phyloP scores from a whole-genome alignment of 75 land plant species.

The Ceratopteris richardii region DNA sequence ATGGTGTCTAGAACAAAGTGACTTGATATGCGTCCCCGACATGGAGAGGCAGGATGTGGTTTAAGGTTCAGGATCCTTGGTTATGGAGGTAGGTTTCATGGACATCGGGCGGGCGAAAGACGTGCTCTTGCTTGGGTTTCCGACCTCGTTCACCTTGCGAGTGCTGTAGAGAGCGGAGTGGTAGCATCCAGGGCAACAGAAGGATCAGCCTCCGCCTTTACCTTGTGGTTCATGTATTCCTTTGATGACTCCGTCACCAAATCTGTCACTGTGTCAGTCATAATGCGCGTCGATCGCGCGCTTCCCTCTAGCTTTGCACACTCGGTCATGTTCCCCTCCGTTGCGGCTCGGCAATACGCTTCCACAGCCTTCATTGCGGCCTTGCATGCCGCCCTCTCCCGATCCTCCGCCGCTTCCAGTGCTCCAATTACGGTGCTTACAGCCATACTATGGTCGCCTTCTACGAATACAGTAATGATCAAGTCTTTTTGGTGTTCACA shows the following conservation, averaged over 20 bases:
- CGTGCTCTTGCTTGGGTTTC: background rate
- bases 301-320: background rate
- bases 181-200: background rate
- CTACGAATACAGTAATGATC: no score
- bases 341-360: background rate
- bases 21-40: no score
- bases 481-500: no score
- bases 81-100: no score
- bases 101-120: no score
- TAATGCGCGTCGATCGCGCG: background rate
- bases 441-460: no score
- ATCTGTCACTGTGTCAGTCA: background rate
- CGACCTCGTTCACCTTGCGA: background rate
- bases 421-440: no score
- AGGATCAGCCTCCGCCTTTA: background rate
- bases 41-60: no score
- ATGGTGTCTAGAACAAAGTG: no score
- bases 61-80: no score
- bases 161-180: background rate
- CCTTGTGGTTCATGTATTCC: background rate
- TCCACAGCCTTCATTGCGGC: background rate
- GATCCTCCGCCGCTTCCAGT: no score
- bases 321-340: background rate
- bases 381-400: no score
- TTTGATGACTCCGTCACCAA: background rate